A percentile compares a stretch with the other conserved stretches of the same genome.
These are phyloP conservation scores for Pezizomycotina sp. DNA, from an alignment of 2,329 filamentous ascomycete species.

Conservation along the genomic window DNA sequence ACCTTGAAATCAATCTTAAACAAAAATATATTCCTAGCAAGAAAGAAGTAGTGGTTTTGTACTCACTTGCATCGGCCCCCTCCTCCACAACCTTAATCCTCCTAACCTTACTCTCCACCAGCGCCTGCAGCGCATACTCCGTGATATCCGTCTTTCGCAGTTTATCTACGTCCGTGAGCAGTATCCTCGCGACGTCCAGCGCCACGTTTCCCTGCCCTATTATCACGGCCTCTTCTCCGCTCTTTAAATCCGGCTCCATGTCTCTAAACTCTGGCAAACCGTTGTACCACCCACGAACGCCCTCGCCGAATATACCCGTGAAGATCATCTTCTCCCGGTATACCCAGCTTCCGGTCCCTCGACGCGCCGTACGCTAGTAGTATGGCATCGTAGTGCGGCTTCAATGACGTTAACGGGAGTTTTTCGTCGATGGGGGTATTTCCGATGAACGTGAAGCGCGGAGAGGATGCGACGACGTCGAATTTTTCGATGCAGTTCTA, in stretches of 20 bases:
- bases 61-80: slow-evolving; percentile 74
- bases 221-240: slow-evolving; percentile 65
- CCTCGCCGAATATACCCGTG: slow-evolving; percentile 71
- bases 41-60: no score
- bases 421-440: slow-evolving; percentile 61
- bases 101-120: slow-evolving; percentile 57
- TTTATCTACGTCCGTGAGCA: slow-evolving; percentile 58
- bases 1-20: no score
- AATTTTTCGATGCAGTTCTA: slow-evolving; percentile 94
- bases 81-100: slow-evolving; percentile 73
- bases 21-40: no score
- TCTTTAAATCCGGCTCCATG: slow-evolving; percentile 52
- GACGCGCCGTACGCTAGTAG: slow-evolving; percentile 87
- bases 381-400: slow-evolving; percentile 77
- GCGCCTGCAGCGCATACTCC: slow-evolving; percentile 57
- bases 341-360: slow-evolving; percentile 58
- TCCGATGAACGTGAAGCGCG: slow-evolving; percentile 76
- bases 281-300: slow-evolving; percentile 97
- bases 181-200: slow-evolving; percentile 75
- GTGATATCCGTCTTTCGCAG: slow-evolving; percentile 77
- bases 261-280: slow-evolving; percentile 67
- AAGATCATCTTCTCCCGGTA: slow-evolving; percentile 60
- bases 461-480: slow-evolving; percentile 64
- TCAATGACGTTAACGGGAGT: slow-evolving; percentile 51
- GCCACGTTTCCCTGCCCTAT: slow-evolving; percentile 95